Evolutionary conservation across 805 yeast genomes (phyloP), one percentile per base, ranked within the genome.

Genomic region (Hanseniaspora thailandica): DNA sequence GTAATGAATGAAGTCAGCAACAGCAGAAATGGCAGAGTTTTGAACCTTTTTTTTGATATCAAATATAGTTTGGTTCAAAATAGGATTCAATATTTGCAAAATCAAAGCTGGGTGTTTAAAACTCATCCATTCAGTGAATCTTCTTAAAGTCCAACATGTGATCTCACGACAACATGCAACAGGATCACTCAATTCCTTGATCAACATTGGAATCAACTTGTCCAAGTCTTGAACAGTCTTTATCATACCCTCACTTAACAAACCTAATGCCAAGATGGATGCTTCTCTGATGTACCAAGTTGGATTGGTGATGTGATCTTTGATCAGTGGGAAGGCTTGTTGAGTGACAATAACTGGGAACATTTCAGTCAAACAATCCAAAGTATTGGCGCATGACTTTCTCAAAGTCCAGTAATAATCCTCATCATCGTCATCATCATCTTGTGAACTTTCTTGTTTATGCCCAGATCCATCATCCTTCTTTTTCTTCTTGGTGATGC

Each of bases 231-330:
- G 68, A 5, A 88, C 81, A 50, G 77, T 74, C 54, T 82, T 86
- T 45, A 82, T 71, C 59, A 95, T 88, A 58, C 96, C 94, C 60
- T 84, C 89, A 35, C 95, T 86, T 62, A 90, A 81, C 28, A 97
- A 97, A 57, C 98, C 98, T 63, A 93, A 76, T 1, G 97, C 97
- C 45, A 93, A 72, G 26, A 93, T 89, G 1, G 96, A 81, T 5
- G 97, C 93, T 66, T 93, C 98, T 56, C 97, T 77, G 8, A 85
- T 77, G 23, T 85, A 86, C 98, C 98, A 93, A 56, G 82, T 77
- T 3, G 72, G 69, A 3, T 87, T 76, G 8, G 76, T 75, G 51
- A 93, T 78, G 52, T 81, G 77, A 45, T 78, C 80, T 65, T 85
- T 82, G 55, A 93, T 71, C 13, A 81, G 69, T 2, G 98, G 97